phyloP scores from a whole-genome alignment of 2,329 filamentous ascomycete species.

The Calonectria honghensis region DNA sequence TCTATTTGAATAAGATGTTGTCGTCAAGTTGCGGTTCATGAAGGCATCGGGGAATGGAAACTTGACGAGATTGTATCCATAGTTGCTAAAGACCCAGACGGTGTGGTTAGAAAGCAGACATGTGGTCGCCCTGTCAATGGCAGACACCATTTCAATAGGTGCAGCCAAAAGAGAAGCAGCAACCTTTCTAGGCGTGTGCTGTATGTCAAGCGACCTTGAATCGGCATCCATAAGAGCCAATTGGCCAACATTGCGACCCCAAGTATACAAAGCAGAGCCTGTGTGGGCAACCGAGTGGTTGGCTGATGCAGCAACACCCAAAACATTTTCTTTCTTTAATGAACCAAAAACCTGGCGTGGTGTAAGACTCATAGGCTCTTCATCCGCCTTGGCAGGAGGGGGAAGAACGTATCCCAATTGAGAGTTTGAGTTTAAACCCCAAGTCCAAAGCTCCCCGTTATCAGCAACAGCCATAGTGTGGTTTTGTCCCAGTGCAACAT shows the following conservation, averaged over 20 bases:
- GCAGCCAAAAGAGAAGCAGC: constrained; percentile 84
- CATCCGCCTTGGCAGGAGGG: constrained; percentile 78
- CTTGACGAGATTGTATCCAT: constrained; percentile 92
- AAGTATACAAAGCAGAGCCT: constrained; percentile 87
- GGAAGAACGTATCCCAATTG: constrained; percentile 92
- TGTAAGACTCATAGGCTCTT: constrained; percentile 86
- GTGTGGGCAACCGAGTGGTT: constrained; percentile 95
- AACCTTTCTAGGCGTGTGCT: constrained; percentile 88
- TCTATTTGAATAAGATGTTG: constrained; percentile 70
- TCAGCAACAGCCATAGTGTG: constrained; percentile 90
- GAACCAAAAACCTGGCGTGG: constrained; percentile 94
- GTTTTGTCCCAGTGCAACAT: constrained; percentile 92
- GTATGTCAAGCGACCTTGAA: constrained; percentile 91
- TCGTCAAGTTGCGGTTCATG: constrained; percentile 80
- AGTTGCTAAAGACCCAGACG: constrained; percentile 96
- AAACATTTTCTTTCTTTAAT: constrained; percentile 88
- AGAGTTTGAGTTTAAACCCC: constrained; percentile 90
- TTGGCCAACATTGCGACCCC: constrained; percentile 96
- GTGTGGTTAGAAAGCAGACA: constrained; percentile 90
- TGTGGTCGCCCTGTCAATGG: constrained; percentile 92
- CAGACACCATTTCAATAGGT: constrained; percentile 85
- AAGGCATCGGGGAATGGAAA: constrained; percentile 85
- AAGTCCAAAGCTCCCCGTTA: constrained; percentile 94
- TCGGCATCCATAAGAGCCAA: constrained; percentile 96
- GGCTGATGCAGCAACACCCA: constrained; percentile 90